These are phyloP conservation scores for Aspergillus conjunctus DNA, from an alignment of 495 filamentous ascomycete species.

Conservation along the genomic window DNA sequence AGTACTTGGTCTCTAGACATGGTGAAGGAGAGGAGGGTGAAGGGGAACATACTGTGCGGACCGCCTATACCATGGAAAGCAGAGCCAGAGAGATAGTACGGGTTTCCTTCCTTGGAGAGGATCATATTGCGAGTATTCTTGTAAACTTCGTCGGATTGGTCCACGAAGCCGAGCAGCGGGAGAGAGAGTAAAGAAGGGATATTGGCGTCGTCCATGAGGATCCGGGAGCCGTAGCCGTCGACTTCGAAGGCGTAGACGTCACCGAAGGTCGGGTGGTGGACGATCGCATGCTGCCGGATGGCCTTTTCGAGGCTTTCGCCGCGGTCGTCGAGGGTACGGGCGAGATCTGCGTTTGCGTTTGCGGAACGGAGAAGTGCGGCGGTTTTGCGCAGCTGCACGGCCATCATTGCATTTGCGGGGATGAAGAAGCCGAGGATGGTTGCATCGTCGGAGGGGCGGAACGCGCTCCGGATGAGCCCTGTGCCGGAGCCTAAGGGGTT, in stretches of 20 bases:
- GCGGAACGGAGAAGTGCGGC: conserved; percentile 65
- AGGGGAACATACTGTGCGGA: conserved; percentile 53
- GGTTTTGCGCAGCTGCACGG: conserved; percentile 80
- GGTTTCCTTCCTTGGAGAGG: conserved; percentile 74
- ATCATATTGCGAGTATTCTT: conserved; percentile 93
- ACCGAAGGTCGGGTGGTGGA: conserved; percentile 80
- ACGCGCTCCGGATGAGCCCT: conserved; percentile 85
- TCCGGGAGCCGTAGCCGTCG: conserved; percentile 87
- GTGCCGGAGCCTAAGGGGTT: conserved; percentile 88
- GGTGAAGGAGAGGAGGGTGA: not conserved
- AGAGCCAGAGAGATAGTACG: conserved; percentile 82
- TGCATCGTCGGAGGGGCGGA: conserved; percentile 97
- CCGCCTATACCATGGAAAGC: conserved; percentile 89
- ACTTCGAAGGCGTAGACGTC: conserved; percentile 96
- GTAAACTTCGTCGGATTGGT: conserved; percentile 67
- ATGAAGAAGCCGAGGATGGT: conserved; percentile 95
- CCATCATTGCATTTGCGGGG: conserved; percentile 94
- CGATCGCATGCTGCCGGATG: conserved; percentile 86
- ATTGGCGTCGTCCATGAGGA: conserved; percentile 98
- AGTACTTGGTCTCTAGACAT: not conserved
- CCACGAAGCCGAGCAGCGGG: conserved; percentile 83
- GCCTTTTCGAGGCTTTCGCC: conserved; percentile 71
- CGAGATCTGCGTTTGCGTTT: conserved; percentile 53
- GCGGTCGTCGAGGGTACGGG: conserved; percentile 59
- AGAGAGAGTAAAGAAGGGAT: conserved; percentile 87